Evolutionary conservation across 345 rosid genomes (phyloP).

Genomic region (Citrus reticulata): DNA sequence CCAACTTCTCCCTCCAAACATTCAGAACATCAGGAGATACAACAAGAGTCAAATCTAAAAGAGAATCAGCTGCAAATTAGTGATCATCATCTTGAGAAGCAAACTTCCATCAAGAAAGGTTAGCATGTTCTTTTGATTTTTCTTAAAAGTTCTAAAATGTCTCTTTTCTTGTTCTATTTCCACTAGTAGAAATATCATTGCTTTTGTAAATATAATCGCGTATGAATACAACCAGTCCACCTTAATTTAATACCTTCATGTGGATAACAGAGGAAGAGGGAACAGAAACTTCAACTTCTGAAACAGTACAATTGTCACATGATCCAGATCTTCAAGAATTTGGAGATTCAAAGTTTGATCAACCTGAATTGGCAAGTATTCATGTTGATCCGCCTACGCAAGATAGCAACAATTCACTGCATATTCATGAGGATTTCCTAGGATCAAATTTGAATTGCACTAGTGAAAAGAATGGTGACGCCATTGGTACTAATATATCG

Average conservation of each 20-base stretch:
- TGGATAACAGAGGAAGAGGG: conserved; percentile 22
- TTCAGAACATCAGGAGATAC: conserved; percentile 10
- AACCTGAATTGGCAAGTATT: conserved; percentile 5
- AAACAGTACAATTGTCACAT: neutral
- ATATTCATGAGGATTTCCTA: neutral
- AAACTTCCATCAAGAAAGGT: conserved; percentile 30
- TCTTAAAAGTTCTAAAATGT: neutral
- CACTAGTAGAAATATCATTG: neutral
- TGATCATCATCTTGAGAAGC: conserved; percentile 12
- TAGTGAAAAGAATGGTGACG: conserved; percentile 16
- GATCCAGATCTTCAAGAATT: conserved; percentile 20
- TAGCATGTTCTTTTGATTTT: neutral
- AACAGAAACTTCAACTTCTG: neutral
- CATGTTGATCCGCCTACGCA: neutral
- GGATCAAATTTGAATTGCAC: conserved; percentile 14
- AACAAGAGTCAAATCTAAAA: neutral
- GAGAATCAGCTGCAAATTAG: conserved; percentile 6
- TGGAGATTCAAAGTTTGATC: conserved; percentile 8
- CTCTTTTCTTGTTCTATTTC: neutral
- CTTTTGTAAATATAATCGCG: neutral
- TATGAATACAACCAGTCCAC: neutral
- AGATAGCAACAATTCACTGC: neutral
- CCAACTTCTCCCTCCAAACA: conserved; percentile 9
- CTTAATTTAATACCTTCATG: neutral
- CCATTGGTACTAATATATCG: neutral